A percentile compares a stretch with the other conserved stretches of the same genome.
Conservation (phyloP, 2,329 filamentous ascomycete species). For the Bisporella sp. region DNA sequence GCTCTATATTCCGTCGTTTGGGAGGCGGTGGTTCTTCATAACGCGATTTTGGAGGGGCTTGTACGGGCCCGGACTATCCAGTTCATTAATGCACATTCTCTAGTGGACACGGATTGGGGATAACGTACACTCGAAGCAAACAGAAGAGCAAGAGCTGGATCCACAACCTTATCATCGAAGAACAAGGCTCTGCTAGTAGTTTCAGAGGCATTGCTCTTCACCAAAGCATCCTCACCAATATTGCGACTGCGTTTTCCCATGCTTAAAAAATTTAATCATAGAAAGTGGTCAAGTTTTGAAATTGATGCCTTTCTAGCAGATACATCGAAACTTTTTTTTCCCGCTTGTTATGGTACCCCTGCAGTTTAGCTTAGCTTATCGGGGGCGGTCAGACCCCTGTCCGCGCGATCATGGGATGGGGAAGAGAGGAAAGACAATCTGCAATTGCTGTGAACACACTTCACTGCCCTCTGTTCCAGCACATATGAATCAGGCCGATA, state of each 20-base stretch:
- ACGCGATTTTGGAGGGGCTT: slow-evolving; percentile 25
- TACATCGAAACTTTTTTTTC: no score
- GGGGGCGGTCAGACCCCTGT: no score
- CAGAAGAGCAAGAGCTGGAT: slow-evolving; percentile 62
- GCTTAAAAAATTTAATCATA: no score
- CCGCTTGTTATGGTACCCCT: no score
- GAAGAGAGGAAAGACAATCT: no score
- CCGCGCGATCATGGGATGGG: no score
- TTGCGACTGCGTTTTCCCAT: slow-evolving; percentile 27
- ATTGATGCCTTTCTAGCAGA: no score
- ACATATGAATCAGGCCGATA: no score
- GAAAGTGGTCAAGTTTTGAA: no score
- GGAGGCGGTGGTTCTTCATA: slow-evolving; percentile 28
- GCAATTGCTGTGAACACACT: no score
- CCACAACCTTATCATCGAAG: slow-evolving; percentile 43
- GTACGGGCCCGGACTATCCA: slow-evolving; percentile 29
- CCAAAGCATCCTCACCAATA: slow-evolving; percentile 15
- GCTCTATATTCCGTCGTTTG: slow-evolving; percentile 18
- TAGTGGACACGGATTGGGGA: background rate
- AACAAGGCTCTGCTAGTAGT: slow-evolving; percentile 26
- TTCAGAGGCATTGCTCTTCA: slow-evolving; percentile 11
- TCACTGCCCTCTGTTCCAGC: no score
- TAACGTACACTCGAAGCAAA: slow-evolving; percentile 65
- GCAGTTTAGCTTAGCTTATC: no score
- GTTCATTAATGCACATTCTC: slow-evolving; percentile 2